Evolutionary conservation across 2,329 filamentous ascomycete species (phyloP), one percentile per base, ranked within the genome.

Genomic region (Pestalotiopsis sp.): DNA sequence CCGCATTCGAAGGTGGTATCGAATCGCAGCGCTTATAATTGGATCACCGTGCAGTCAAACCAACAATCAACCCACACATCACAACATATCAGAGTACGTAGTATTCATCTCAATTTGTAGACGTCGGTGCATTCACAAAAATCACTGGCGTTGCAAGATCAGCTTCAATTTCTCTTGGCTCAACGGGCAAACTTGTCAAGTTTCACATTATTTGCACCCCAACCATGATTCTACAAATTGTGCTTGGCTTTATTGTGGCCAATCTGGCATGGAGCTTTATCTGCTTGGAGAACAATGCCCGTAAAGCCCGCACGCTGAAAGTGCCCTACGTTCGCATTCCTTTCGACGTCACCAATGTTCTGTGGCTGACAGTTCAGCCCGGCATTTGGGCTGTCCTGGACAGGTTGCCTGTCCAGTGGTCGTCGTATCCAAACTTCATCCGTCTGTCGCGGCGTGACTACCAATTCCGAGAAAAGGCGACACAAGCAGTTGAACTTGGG

Each of bases 361-460:
- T 71, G 6, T 77, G 75, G 75, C 67, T 72, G 5, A 56, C 75
- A 4, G 1, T 76, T 5, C 72, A 76, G 27, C 68, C 70, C 4
- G 61, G 61, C 3, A 67, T 75, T 1, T 78, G 74, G 73, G 71
- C 62, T 0, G 17, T 74, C 5, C 62, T 75, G 3, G 72, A 71
- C 31, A 39, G 61, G 1, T 61, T 77, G 5, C 74, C 73, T 0
- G 61, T 78, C 20, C 12, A 52, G 1, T 76, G 73, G 73, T 63
- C 67, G 1, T 74, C 72, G 0, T 77, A 74, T 23, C 75, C 75
- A 0, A 41, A 64, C 4, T 73, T 74, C 14, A 66, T 75, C 2
- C 72, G 75, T 27, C 75, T 72, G 64, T 74, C 73, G 0, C 74
- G 69, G 6, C 73, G 74, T 23, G 69, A 68, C 11, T 77, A 74